These are phyloP conservation scores for Fusarium sp. DNA, from an alignment of 2,329 filamentous ascomycete genomes.

Conservation along the genomic window DNA sequence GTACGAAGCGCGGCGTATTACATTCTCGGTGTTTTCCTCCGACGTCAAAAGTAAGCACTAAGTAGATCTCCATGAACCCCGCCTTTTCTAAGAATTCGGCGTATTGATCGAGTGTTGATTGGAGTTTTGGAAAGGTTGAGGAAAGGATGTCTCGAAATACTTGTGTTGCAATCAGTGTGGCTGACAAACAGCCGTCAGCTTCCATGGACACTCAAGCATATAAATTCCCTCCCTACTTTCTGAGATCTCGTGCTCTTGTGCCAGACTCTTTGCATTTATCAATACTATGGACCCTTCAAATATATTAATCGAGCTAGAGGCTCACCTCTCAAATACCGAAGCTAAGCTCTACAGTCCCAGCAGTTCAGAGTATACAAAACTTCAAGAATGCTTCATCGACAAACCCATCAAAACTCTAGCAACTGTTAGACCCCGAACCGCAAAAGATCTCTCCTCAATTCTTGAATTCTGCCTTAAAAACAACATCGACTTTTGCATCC, in stretches of 20 bases:
- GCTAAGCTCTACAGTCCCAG: rapidly evolving
- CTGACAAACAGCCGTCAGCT: not conserved
- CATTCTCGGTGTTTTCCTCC: not conserved
- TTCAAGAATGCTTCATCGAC: slow-evolving; percentile 3
- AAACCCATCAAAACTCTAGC: slow-evolving; percentile 5
- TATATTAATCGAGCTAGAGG: not conserved
- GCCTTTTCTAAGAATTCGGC: too few relatives aligned
- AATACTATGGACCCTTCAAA: not conserved
- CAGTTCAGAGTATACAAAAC: slow-evolving; percentile 31
- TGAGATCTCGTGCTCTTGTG: too few relatives aligned
- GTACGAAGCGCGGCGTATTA: not conserved
- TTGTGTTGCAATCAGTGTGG: not conserved
- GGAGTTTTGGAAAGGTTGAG: not conserved
- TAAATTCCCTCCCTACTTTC: too few relatives aligned
- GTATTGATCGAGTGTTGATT: not conserved
- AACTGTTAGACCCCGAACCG: not conserved
- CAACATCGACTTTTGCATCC: not conserved
- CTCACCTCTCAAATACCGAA: not conserved
- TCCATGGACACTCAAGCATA: too few relatives aligned
- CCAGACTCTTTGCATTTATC: too few relatives aligned
- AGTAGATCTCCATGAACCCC: not conserved
- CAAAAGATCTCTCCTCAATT: not conserved
- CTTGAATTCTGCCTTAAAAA: not conserved
- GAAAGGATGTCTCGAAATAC: rapidly evolving
- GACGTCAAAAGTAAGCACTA: not conserved